Evolutionary conservation across 768 basidiomycete species (phyloP).

Genomic region (Amanita exitialis): DNA sequence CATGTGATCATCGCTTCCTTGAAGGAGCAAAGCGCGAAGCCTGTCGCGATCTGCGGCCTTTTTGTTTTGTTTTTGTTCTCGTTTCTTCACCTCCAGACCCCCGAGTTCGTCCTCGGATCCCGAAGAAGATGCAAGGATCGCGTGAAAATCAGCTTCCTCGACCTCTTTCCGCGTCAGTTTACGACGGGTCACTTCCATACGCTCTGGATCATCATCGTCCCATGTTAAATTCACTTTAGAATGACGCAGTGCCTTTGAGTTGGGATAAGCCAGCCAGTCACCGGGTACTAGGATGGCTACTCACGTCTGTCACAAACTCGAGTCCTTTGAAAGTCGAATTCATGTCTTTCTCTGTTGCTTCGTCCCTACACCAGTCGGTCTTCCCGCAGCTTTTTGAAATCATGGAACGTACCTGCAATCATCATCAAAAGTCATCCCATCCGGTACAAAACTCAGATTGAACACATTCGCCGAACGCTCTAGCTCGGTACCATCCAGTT

Average conservation of each 20-base stretch:
- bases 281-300: conserved; percentile 15
- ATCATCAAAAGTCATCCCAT: conserved; percentile 78
- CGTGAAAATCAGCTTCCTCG: conserved; percentile 84
- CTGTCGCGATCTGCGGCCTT: conserved; percentile 49
- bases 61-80: conserved; percentile 11
- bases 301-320: conserved; percentile 89
- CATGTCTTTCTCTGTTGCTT: conserved; percentile 55
- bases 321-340: conserved; percentile 56
- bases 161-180: conserved; percentile 75
- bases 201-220: conserved; percentile 95
- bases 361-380: conserved; percentile 50
- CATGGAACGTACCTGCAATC: conserved; percentile 46
- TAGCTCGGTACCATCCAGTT: conserved; percentile 90
- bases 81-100: conserved; percentile 13
- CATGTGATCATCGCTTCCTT: conserved; percentile 51
- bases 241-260: conserved; percentile 77
- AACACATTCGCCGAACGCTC: conserved; percentile 96
- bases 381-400: background rate
- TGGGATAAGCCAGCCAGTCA: background rate
- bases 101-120: conserved; percentile 45
- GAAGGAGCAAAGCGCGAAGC: conserved; percentile 69
- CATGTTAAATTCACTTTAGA: conserved; percentile 97
- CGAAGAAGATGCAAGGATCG: conserved; percentile 57
- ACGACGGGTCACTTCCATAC: conserved; percentile 71
- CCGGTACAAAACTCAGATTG: conserved; percentile 89